phyloP scores from a whole-genome alignment of 1,139 yeast species.

The Eremothecium sinecaudum region DNA sequence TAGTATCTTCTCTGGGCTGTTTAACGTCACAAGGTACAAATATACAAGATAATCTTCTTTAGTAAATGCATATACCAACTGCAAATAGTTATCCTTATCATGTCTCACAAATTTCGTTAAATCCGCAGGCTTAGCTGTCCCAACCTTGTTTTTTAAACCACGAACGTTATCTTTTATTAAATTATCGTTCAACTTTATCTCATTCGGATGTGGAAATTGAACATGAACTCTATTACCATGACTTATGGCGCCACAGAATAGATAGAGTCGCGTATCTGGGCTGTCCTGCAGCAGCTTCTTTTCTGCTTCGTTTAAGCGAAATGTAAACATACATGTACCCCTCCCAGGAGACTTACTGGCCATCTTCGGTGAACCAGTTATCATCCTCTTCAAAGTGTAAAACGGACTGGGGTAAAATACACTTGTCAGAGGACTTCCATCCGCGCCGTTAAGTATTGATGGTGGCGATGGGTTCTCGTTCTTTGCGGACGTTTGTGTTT shows the following conservation, averaged over 20 bases:
- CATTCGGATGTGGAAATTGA: conserved; percentile 52
- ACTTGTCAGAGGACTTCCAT: neutral
- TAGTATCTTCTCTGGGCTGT: conserved; percentile 35
- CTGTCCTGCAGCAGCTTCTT: conserved; percentile 26
- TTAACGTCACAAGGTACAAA: conserved; percentile 45
- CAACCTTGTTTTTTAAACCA: conserved; percentile 53
- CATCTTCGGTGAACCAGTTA: conserved; percentile 41
- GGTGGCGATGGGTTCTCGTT: neutral
- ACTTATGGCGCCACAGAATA: conserved; percentile 40
- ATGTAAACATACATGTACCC: conserved; percentile 35
- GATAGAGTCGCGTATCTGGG: conserved; percentile 32
- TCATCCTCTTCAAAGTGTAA: conserved; percentile 37
- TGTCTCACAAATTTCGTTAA: conserved; percentile 39
- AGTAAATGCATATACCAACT: conserved; percentile 46
- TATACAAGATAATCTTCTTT: conserved; percentile 39
- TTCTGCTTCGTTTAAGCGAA: conserved; percentile 38
- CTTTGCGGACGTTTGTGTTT: neutral
- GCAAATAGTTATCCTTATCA: conserved; percentile 35
- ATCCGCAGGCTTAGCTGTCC: conserved; percentile 62
- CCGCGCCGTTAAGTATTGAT: neutral
- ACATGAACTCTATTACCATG: conserved; percentile 34
- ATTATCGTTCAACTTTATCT: conserved; percentile 42
- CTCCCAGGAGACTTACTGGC: conserved; percentile 35
- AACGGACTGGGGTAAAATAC: conserved; percentile 34
- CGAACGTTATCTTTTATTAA: conserved; percentile 42